Evolutionary conservation across 75 land plant genomes (phyloP), one percentile per base, ranked within the genome.

Genomic region (Picea sitchensis): DNA sequence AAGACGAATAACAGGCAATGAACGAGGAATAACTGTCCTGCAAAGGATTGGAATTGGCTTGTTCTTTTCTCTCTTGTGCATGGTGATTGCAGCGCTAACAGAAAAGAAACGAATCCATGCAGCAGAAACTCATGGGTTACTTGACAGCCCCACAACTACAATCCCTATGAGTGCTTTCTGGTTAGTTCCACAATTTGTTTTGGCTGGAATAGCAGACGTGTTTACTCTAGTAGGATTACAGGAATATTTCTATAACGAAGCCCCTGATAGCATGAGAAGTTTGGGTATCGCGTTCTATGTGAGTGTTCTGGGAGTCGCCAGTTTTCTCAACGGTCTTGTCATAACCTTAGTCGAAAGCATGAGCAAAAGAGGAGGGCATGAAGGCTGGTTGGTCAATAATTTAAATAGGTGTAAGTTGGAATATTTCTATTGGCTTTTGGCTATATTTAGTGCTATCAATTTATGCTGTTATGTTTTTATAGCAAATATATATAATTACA

Each of bases 281-380:
- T 65, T 87, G 26, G 88, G 87, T 58, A 81, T 81, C 2, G 86
- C 88, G 20, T 71, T 87, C 31, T 84, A 81, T 47, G 23, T 87
- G 58, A 80, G 83, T 56, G 78, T 80, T 15, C 65, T 78, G 5
- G 86, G 92, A 0, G 92, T 88, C 56, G 87, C 86, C 14, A 92
- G 83, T 58, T 90, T 92, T 69, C 58, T 94, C 21, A 92, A 90
- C 59, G 90, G 92, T 31, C 9, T 90, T 36, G 73, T 94, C 44
- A 87, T 94, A 59, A 90, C 86, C 4, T 31, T 77, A 0, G 80
- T 90, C 4, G 87, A 83, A 57, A 81, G 58, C 0, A 63, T 84
- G 7, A 92, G 88, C 0, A 78, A 78, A 47, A 77, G 58, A 34
- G 80, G 76, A 4, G 79, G 82, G 26, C 79, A 85, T 1, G 30